Evolutionary conservation across 2,329 filamentous ascomycete genomes (phyloP).

Genomic region (Cladosporium sp.): DNA sequence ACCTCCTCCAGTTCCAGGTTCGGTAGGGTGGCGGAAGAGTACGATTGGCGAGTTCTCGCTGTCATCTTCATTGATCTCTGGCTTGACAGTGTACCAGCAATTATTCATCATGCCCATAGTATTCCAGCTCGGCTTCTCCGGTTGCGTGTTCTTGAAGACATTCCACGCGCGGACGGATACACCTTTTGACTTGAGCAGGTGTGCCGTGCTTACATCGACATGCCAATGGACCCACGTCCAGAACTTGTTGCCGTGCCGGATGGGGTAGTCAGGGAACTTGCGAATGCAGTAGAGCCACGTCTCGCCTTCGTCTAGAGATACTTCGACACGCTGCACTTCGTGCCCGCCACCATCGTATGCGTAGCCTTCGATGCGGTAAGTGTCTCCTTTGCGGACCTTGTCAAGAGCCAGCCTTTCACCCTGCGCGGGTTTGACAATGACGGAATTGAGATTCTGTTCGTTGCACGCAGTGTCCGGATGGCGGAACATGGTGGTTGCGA

Average conservation of each 20-base stretch:
- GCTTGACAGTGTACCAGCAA: conserved; percentile 51
- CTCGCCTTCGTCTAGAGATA: conserved; percentile 51
- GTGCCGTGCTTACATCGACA: conserved; percentile 50
- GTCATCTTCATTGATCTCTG: conserved; percentile 41
- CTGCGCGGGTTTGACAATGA: conserved; percentile 51
- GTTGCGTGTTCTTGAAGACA: conserved; percentile 56
- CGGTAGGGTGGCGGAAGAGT: conserved; percentile 51
- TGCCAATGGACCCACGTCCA: conserved; percentile 59
- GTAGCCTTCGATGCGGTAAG: conserved; percentile 50
- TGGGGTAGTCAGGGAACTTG: conserved; percentile 51
- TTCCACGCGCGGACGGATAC: conserved; percentile 54
- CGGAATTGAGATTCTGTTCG: conserved; percentile 54
- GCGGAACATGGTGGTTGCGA: conserved; percentile 51
- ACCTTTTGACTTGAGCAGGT: conserved; percentile 47
- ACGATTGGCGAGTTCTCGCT: conserved; percentile 38
- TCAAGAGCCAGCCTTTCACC: conserved; percentile 47
- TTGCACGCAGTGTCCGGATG: conserved; percentile 53
- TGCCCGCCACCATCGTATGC: conserved; percentile 56
- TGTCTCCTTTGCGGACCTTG: conserved; percentile 42
- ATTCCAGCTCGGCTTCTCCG: conserved; percentile 51
- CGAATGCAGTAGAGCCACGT: conserved; percentile 55
- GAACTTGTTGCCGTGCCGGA: conserved; percentile 56
- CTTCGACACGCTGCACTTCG: conserved; percentile 53
- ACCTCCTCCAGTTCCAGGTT: conserved; percentile 46
- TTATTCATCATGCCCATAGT: conserved; percentile 60